Base-by-base conservation (phyloP, 2,329 filamentous ascomycete genomes). In the Huntiella decipiens region DNA sequence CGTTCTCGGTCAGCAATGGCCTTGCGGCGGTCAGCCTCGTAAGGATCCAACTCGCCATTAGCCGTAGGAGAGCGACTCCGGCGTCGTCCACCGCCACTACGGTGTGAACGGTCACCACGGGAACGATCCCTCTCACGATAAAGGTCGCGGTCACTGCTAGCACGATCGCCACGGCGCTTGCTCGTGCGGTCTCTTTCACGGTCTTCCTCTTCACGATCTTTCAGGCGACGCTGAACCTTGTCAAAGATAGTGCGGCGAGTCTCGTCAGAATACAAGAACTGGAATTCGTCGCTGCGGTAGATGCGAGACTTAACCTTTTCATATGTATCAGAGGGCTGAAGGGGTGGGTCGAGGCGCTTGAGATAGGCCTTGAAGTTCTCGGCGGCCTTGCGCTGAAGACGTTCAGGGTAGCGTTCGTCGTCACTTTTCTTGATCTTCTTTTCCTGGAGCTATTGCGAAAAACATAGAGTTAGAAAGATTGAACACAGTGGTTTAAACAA, bases 1-100 rank as follows among this genome's bases (percentile, higher is more conserved):
- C 87, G 81, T 64, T 96, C 92, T 41, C 92, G 80, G 58, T 94
- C 87, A 48, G 87, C 86, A 57, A 91, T 87, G 38, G 88, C 88
- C 61, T 88, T 91, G 56, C 86, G 81, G 53, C 91, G 78, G 59
- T 98, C 91, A 50, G 87, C 91, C 62, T 96, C 91, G 61, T 98
- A 98, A 15, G 84, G 76, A 63, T 98, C 87, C 49, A 76, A 74
- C 61, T 96, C 91, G 35, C 39, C 39, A 31, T 45, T 43, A 43
- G 43, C 43, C 34, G 47, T 46, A n/a, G 86, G 87, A 54, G 81
- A 87, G 55, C 86, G 84, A 58, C 83, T 92, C 5, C 44, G 45
- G 54, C 75, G 74, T 54, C 83, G 68, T 54, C 64, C 63, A 56
- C 67, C 65, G 32, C 50, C 48, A 44, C 44, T 47, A 53, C 74